Conservation (phyloP, 179 eudicot genomes). For the Beta macrorhiza region DNA sequence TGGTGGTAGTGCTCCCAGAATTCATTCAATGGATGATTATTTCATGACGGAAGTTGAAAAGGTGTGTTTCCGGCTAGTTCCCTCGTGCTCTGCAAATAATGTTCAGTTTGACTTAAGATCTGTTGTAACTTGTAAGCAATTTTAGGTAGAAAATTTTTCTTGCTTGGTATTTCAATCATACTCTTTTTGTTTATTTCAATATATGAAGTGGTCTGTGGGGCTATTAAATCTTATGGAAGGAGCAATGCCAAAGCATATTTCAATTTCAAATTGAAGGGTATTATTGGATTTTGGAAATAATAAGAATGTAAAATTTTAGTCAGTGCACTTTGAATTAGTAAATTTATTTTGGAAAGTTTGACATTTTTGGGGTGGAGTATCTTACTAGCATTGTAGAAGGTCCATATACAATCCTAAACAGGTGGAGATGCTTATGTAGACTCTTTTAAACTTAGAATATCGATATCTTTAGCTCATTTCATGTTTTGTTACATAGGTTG, state of each 20-base stretch:
- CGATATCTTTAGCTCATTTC: not conserved
- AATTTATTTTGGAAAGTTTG: not conserved
- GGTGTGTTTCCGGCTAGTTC: slow-evolving; percentile 41
- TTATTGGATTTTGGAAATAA: not conserved
- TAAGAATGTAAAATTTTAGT: not conserved
- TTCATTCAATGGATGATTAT: slow-evolving; percentile 99
- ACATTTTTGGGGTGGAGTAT: not conserved
- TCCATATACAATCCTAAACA: not conserved
- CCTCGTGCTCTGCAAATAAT: not conserved
- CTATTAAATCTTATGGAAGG: not conserved
- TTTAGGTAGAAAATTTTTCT: not conserved
- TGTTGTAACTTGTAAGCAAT: not conserved
- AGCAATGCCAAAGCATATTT: not conserved
- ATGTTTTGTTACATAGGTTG: slow-evolving; percentile 46
- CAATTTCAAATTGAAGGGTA: not conserved
- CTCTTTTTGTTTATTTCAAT: not conserved
- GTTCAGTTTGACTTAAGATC: not conserved
- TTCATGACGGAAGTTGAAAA: slow-evolving; percentile 98
- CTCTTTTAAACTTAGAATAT: not conserved
- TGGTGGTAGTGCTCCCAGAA: slow-evolving; percentile 92
- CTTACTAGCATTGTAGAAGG: not conserved
- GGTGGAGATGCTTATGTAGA: not conserved
- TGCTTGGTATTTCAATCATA: not conserved
- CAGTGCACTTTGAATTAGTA: not conserved
- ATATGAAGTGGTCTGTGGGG: not conserved